These are phyloP conservation scores for Ziziphus jujuba DNA, from an alignment of 306 rosid genomes.

Conservation along the genomic window DNA sequence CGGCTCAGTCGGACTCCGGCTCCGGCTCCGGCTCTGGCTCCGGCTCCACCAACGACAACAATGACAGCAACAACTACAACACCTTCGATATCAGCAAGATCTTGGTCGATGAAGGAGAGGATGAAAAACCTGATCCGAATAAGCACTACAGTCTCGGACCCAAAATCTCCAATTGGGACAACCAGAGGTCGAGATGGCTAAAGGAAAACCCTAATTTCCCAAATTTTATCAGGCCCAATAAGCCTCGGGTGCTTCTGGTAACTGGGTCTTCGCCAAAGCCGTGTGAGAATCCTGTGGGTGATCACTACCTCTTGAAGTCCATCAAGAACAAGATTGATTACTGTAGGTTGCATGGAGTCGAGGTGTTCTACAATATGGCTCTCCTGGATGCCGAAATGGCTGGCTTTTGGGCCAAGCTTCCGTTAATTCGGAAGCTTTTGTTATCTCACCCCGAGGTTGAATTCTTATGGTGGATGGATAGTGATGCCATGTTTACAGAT, in stretches of 20 bases:
- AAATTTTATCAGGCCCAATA: conserved; percentile 59
- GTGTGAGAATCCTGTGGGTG: conserved; percentile 90
- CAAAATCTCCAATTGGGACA: conserved; percentile 73
- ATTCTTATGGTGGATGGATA: conserved; percentile 95
- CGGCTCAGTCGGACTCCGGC: neutral
- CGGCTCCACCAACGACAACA: neutral
- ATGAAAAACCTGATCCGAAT: conserved; percentile 40
- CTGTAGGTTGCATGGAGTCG: conserved; percentile 83
- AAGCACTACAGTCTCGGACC: conserved; percentile 69
- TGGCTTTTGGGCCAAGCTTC: conserved; percentile 93
- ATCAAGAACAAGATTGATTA: conserved; percentile 91
- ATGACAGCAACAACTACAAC: conserved; percentile 46
- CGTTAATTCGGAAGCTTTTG: conserved; percentile 67
- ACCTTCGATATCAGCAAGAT: conserved; percentile 66
- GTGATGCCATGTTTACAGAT: conserved; percentile 95
- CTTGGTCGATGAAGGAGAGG: conserved; percentile 49
- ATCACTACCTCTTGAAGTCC: conserved; percentile 70
- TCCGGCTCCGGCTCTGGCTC: conserved; percentile 18
- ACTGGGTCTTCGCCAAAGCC: conserved; percentile 94
- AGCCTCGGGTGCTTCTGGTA: conserved; percentile 79
- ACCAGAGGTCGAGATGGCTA: conserved; percentile 64
- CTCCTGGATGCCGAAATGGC: conserved; percentile 87
- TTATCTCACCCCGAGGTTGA: conserved; percentile 80
- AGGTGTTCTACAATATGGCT: conserved; percentile 79
- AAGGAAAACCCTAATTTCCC: conserved; percentile 58